phyloP scores from a whole-genome alignment of 164 flowering plant genomes.

The Paratinospora sagittata region DNA sequence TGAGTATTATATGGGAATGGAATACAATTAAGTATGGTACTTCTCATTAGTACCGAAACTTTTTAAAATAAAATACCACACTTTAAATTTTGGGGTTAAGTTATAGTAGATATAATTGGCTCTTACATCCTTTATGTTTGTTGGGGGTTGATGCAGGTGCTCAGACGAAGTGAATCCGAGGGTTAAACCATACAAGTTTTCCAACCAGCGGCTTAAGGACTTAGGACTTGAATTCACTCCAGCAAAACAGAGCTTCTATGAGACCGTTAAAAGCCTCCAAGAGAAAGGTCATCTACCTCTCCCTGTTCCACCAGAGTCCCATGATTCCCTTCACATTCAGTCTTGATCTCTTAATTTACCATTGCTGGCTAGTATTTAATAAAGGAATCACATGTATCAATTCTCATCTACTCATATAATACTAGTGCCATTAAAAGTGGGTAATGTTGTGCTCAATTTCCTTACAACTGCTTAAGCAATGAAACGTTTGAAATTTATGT shows the following conservation, averaged over 20 bases:
- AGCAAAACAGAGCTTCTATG: conserved; percentile 54
- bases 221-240: conserved; percentile 81
- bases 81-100: no score
- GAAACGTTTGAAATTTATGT: background rate
- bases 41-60: no score
- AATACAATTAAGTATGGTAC: no score
- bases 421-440: no score
- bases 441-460: no score
- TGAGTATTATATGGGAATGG: no score
- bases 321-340: conserved; percentile 8
- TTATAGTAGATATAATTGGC: no score
- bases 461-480: no score
- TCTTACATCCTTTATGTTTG: background rate
- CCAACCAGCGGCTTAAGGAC: conserved; percentile 76
- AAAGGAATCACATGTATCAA: conserved; percentile 2
- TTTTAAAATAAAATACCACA: no score
- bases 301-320: conserved; percentile 18
- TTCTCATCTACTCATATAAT: background rate
- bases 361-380: conserved; percentile 6
- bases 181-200: conserved; percentile 75
- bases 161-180: conserved; percentile 85
- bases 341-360: conserved; percentile 2
- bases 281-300: conserved; percentile 70
- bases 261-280: conserved; percentile 68
- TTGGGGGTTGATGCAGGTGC: conserved; percentile 44